Conservation (phyloP, 805 yeast genomes). For the Cyberlindnera petersonii region DNA sequence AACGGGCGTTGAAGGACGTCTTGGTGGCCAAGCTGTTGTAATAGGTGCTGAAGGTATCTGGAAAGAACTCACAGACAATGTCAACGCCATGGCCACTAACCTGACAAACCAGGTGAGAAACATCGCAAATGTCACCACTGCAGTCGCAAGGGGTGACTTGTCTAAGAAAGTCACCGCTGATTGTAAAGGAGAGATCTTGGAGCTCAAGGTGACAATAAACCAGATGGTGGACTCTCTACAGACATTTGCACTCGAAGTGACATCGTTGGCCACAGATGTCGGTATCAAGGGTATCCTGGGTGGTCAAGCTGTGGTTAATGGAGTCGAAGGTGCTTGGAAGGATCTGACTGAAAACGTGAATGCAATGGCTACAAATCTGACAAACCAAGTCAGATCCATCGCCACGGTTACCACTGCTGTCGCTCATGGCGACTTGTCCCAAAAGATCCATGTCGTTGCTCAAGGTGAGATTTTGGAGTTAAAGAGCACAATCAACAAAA, state of each 20-base stretch:
- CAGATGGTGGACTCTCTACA: slow-evolving; percentile 91
- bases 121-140: slow-evolving; percentile 80
- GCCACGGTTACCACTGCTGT: slow-evolving; percentile 93
- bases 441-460: slow-evolving; percentile 85
- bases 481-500: slow-evolving; percentile 81
- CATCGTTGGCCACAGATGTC: slow-evolving; percentile 86
- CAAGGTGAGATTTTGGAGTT: slow-evolving; percentile 86
- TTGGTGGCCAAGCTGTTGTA: slow-evolving; percentile 89
- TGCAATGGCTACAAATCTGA: slow-evolving; percentile 87
- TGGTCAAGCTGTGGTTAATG: slow-evolving; percentile 85
- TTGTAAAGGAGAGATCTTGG: slow-evolving; percentile 87
- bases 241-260: slow-evolving; percentile 83
- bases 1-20: slow-evolving; percentile 87
- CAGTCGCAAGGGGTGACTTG: slow-evolving; percentile 88
- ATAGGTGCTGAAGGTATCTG: slow-evolving; percentile 85
- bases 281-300: slow-evolving; percentile 92
- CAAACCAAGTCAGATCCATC: slow-evolving; percentile 88
- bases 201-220: slow-evolving; percentile 79
- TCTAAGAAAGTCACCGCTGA: slow-evolving; percentile 83
- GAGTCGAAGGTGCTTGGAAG: slow-evolving; percentile 90
- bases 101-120: slow-evolving; percentile 88
- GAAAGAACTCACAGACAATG: slow-evolving; percentile 88
- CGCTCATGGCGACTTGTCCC: slow-evolving; percentile 87
- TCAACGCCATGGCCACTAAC: slow-evolving; percentile 88
- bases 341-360: slow-evolving; percentile 88